Conservation (phyloP, 352 stramenopile genomes). For the Globisporangium iwayamae region DNA sequence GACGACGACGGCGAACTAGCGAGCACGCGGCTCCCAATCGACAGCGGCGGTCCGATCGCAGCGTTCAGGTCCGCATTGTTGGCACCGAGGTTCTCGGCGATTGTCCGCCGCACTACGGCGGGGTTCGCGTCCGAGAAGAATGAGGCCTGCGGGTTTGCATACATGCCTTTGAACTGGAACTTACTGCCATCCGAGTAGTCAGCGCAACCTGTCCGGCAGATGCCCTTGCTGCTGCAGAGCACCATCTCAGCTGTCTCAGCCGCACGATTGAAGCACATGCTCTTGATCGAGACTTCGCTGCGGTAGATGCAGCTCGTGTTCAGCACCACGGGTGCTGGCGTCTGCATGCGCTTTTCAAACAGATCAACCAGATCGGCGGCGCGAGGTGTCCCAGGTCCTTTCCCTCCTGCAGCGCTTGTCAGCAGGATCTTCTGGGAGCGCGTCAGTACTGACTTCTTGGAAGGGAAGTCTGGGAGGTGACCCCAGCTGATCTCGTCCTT, state of each 20-base stretch:
- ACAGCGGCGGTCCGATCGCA: constrained; percentile 16
- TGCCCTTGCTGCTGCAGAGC: constrained; percentile 71
- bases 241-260: constrained; percentile 59
- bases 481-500: constrained; percentile 72
- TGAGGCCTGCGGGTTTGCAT: constrained; percentile 42
- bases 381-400: constrained; percentile 25
- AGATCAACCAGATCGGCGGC: constrained; percentile 50
- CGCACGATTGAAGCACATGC: constrained; percentile 75
- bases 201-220: constrained; percentile 58
- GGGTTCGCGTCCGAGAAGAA: constrained; percentile 28
- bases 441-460: constrained; percentile 55
- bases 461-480: constrained; percentile 56
- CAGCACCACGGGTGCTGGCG: constrained; percentile 28
- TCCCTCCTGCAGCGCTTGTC: constrained; percentile 36
- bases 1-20: constrained; percentile 17
- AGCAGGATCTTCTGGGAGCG: constrained; percentile 67
- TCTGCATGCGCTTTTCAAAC: constrained; percentile 51
- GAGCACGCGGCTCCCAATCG: constrained; percentile 21
- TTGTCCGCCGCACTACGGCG: constrained; percentile 26
- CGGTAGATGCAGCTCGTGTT: constrained; percentile 69
- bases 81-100: constrained; percentile 8
- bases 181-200: constrained; percentile 68
- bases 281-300: constrained; percentile 81
- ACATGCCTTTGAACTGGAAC: constrained; percentile 83
- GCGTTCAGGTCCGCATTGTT: constrained; percentile 12